These are phyloP conservation scores for Globisporangium mamillatum DNA, from an alignment of 352 stramenopile species.

Conservation along the genomic window DNA sequence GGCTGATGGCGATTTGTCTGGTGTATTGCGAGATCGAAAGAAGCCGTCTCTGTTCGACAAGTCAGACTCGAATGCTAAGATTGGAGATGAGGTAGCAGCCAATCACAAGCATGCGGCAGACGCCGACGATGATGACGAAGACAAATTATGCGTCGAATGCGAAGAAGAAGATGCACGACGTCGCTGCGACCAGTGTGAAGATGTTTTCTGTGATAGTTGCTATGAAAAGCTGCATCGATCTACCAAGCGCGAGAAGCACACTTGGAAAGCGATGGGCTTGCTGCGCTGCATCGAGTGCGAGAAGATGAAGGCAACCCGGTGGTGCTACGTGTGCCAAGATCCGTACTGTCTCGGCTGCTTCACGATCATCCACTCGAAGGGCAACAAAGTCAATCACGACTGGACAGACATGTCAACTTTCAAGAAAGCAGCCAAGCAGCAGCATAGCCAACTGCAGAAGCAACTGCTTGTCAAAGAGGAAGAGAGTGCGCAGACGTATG, in stretches of 20 bases:
- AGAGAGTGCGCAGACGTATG: conserved; percentile 66
- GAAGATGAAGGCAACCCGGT: conserved; percentile 81
- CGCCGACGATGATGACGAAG: conserved; percentile 47
- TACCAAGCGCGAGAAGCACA: conserved; percentile 71
- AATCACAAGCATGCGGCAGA: conserved; percentile 19
- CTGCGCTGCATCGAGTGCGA: conserved; percentile 84
- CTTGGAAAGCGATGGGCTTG: conserved; percentile 68
- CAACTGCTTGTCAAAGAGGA: conserved; percentile 31
- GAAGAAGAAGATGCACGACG: conserved; percentile 69
- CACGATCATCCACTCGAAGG: conserved; percentile 80
- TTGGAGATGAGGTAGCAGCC: not conserved
- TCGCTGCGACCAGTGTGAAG: conserved; percentile 69
- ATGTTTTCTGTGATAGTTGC: conserved; percentile 77
- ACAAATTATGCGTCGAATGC: conserved; percentile 74
- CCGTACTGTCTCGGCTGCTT: conserved; percentile 82
- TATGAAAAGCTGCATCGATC: conserved; percentile 74
- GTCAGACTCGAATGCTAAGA: not conserved
- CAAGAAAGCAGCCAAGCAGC: conserved; percentile 39
- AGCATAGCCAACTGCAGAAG: conserved; percentile 32
- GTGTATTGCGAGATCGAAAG: conserved; percentile 27
- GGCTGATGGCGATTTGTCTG: conserved; percentile 31
- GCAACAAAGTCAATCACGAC: conserved; percentile 67
- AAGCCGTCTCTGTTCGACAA: conserved; percentile 14
- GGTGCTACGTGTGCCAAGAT: conserved; percentile 71
- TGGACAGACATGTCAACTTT: conserved; percentile 73